Evolutionary conservation across 306 rosid species (phyloP).

Genomic region (Quercus robur): DNA sequence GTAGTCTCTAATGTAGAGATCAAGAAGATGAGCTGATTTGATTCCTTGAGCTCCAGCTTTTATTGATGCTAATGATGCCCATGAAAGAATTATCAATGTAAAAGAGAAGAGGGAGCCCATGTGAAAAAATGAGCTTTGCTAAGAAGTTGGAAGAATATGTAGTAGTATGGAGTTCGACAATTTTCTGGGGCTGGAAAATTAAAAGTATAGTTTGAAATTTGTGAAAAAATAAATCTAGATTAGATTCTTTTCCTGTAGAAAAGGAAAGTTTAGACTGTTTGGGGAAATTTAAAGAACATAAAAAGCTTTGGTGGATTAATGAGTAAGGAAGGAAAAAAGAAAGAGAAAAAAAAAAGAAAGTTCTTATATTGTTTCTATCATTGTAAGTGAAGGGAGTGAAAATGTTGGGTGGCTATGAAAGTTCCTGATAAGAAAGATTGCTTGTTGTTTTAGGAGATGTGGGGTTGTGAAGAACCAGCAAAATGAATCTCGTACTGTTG

Average conservation of each 20-base stretch:
- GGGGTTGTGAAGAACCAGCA: slow-evolving; percentile 13
- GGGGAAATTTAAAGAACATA: slow-evolving; percentile 16
- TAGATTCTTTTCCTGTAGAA: background rate
- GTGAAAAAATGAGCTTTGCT: slow-evolving; percentile 24
- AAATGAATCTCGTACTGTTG: slow-evolving; percentile 9
- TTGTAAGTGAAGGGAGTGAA: slow-evolving; percentile 28
- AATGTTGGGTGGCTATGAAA: slow-evolving; percentile 23
- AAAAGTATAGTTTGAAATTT: slow-evolving; percentile 17
- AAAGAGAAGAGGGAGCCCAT: slow-evolving; percentile 57
- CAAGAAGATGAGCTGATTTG: slow-evolving; percentile 73
- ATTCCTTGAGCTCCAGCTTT: slow-evolving; percentile 45
- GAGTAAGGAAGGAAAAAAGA: slow-evolving; percentile 20
- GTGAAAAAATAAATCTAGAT: slow-evolving; percentile 11
- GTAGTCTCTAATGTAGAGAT: slow-evolving; percentile 77
- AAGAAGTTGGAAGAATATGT: background rate
- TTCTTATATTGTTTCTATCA: slow-evolving; percentile 31
- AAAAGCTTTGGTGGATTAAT: slow-evolving; percentile 27
- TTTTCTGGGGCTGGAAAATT: slow-evolving; percentile 19
- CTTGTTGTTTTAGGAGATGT: slow-evolving; percentile 26
- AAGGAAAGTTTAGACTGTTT: slow-evolving; percentile 25
- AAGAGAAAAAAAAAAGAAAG: slow-evolving; percentile 24
- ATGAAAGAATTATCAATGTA: slow-evolving; percentile 35
- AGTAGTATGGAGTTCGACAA: background rate
- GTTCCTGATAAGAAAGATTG: slow-evolving; percentile 31
- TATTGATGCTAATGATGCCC: slow-evolving; percentile 22